Conservation (phyloP, 768 basidiomycete genomes). For the Rhizopogon vesiculosus region DNA sequence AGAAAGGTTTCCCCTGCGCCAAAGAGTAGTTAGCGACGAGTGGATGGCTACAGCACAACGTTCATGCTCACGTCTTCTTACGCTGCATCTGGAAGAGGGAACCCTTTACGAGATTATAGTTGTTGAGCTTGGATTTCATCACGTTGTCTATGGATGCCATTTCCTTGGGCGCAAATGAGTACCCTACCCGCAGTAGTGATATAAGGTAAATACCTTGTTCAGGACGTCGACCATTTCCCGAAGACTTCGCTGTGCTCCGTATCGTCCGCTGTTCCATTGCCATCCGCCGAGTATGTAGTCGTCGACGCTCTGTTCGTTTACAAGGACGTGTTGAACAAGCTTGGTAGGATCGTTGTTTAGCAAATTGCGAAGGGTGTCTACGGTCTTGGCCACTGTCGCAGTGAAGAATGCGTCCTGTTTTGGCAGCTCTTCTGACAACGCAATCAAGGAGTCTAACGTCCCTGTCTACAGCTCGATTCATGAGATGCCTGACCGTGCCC, state of each 20-base stretch:
- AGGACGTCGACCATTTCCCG: conserved; percentile 82
- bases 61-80: conserved; percentile 73
- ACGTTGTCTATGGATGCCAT: conserved; percentile 92
- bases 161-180: conserved; percentile 52
- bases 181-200: neutral
- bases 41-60: neutral
- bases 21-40: neutral
- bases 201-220: conserved; percentile 57
- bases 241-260: conserved; percentile 77
- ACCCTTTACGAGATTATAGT: conserved; percentile 93
- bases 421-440: conserved; percentile 87
- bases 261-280: conserved; percentile 94
- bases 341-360: conserved; percentile 82
- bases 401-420: conserved; percentile 92
- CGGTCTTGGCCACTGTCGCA: conserved; percentile 81
- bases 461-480: conserved; percentile 60
- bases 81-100: conserved; percentile 88
- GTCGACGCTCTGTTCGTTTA: conserved; percentile 78
- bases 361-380: conserved; percentile 89
- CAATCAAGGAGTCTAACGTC: conserved; percentile 84
- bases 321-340: conserved; percentile 67
- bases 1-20: conserved; percentile 85
- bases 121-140: conserved; percentile 87
- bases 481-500: conserved; percentile 5
- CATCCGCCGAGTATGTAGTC: conserved; percentile 76